Evolutionary conservation across 164 flowering plant genomes (phyloP).

Genomic region (Annona cherimola): DNA sequence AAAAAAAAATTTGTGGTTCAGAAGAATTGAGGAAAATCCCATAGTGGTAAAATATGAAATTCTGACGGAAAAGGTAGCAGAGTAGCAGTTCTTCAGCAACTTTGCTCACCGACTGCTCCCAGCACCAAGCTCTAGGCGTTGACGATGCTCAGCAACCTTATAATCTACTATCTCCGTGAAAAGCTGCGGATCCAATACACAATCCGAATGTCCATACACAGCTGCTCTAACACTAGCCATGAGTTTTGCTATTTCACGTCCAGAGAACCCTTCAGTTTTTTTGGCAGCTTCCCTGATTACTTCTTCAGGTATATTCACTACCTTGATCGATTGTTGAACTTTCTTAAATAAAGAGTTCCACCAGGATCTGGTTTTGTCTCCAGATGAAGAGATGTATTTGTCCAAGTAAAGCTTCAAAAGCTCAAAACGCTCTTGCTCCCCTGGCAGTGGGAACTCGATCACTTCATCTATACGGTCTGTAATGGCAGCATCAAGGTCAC

Average conservation of each 20-base stretch:
- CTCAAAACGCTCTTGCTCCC: slow-evolving; percentile 82
- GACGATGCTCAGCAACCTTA: slow-evolving; percentile 94
- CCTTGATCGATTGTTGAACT: slow-evolving; percentile 72
- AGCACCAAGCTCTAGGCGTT: slow-evolving; percentile 63
- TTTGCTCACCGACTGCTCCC: slow-evolving; percentile 27
- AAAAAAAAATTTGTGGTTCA: too few relatives aligned
- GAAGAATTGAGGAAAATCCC: too few relatives aligned
- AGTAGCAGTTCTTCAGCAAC: too few relatives aligned
- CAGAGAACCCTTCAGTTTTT: slow-evolving; percentile 86
- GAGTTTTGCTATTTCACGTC: slow-evolving; percentile 92
- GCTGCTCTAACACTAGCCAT: slow-evolving; percentile 98
- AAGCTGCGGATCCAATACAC: slow-evolving; percentile 65
- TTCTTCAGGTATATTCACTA: slow-evolving; percentile 71
- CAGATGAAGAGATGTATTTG: slow-evolving; percentile 79
- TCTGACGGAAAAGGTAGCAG: too few relatives aligned
- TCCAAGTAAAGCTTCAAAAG: slow-evolving; percentile 80
- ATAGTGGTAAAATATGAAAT: too few relatives aligned
- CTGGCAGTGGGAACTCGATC: slow-evolving; percentile 87
- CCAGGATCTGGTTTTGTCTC: slow-evolving; percentile 53
- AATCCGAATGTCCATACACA: slow-evolving; percentile 79
- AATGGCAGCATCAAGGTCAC: slow-evolving; percentile 94
- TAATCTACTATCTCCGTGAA: slow-evolving; percentile 95
- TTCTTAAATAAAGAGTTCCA: slow-evolving; percentile 42
- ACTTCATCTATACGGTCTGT: slow-evolving; percentile 91
- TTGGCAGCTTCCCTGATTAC: slow-evolving; percentile 76